Conservation (phyloP, 371 early-diverging fungal species). For the Mycotypha africana region DNA sequence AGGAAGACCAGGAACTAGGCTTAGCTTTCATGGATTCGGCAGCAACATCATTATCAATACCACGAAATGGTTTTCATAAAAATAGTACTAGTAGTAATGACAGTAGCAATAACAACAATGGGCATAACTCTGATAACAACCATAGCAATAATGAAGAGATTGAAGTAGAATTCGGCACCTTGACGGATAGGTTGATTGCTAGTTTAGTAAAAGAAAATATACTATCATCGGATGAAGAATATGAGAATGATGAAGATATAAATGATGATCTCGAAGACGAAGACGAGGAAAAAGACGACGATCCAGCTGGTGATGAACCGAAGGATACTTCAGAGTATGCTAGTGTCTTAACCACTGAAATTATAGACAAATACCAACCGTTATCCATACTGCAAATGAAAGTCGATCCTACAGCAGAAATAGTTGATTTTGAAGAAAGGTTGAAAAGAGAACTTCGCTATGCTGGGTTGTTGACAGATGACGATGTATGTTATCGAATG, state of each 20-base stretch:
- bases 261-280: slow-evolving; percentile 11
- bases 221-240: neutral
- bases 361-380: slow-evolving; percentile 3
- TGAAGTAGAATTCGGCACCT: slow-evolving; percentile 34
- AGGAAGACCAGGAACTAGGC: slow-evolving; percentile 61
- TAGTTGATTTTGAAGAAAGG: slow-evolving; percentile 70
- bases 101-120: neutral
- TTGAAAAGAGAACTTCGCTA: slow-evolving; percentile 76
- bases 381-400: slow-evolving; percentile 17
- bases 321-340: neutral
- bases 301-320: neutral
- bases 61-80: too few species aligned
- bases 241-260: slow-evolving; percentile 47
- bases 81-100: too few species aligned
- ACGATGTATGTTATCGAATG: slow-evolving; percentile 70
- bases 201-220: slow-evolving; percentile 46
- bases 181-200: slow-evolving; percentile 73
- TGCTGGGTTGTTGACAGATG: slow-evolving; percentile 77
- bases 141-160: neutral
- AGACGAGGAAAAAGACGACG: slow-evolving; percentile 25
- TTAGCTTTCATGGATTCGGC: slow-evolving; percentile 49
- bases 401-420: slow-evolving; percentile 20
- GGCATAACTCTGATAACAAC: neutral
- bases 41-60: slow-evolving; percentile 31
- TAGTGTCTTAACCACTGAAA: too few species aligned